Conservation (phyloP, 257 asterid species). For the Nicotiana noctiflora region DNA sequence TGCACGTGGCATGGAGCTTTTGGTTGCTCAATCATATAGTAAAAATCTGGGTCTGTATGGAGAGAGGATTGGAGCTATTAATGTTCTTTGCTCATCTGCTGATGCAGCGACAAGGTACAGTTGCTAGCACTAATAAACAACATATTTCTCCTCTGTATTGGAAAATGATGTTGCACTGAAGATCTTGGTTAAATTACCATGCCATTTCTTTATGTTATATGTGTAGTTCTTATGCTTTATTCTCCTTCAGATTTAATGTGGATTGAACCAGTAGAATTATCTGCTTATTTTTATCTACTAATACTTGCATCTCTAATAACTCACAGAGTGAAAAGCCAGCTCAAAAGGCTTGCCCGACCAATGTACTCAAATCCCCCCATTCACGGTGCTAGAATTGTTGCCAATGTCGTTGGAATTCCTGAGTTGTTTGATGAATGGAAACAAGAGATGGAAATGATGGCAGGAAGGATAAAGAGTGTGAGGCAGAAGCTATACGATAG, state of each 20-base stretch:
- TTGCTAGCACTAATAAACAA: background rate
- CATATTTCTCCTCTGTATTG: background rate
- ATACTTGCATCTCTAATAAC: background rate
- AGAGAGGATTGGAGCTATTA: conserved; percentile 95
- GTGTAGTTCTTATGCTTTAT: no score
- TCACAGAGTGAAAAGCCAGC: conserved; percentile 86
- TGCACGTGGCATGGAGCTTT: conserved; percentile 86
- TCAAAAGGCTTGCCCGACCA: conserved; percentile 91
- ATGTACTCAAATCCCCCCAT: conserved; percentile 97
- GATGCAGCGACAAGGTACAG: conserved; percentile 72
- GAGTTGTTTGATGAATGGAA: conserved; percentile 85
- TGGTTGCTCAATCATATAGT: conserved; percentile 95
- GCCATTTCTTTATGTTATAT: no score
- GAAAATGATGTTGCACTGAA: background rate
- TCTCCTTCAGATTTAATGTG: background rate
- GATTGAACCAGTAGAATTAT: background rate
- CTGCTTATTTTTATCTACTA: background rate
- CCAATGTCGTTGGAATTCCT: conserved; percentile 75
- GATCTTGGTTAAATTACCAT: no score
- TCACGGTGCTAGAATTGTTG: conserved; percentile 93
- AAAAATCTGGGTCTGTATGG: conserved; percentile 91
- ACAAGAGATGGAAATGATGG: conserved; percentile 90
- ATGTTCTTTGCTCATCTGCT: conserved; percentile 75
- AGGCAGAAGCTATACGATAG: conserved; percentile 64
- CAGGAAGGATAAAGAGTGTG: conserved; percentile 88